These are phyloP conservation scores for Neurospora crassa DNA, from an alignment of 2,329 filamentous ascomycete genomes.

Conservation along the genomic window DNA sequence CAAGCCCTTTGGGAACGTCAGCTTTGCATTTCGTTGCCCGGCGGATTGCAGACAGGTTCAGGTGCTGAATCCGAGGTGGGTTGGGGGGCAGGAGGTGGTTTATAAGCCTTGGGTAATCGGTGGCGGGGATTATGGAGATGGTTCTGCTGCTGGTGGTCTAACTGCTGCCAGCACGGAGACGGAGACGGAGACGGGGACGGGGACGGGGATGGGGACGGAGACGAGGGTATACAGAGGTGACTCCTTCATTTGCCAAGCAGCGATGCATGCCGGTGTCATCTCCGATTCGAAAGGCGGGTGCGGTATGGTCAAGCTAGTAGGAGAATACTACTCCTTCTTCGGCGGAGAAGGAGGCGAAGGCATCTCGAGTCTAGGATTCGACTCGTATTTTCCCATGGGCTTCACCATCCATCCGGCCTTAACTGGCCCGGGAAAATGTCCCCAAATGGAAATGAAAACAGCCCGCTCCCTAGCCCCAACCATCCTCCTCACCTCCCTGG, in stretches of 20 bases:
- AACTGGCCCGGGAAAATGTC: conserved; percentile 42
- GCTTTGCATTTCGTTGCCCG: conserved; percentile 49
- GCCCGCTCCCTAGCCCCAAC: conserved; percentile 60
- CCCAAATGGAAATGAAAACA: conserved; percentile 17
- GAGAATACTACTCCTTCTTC: conserved; percentile 50
- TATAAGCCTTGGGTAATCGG: conserved; percentile 39
- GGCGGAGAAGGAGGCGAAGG: conserved; percentile 22
- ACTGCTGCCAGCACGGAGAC: not conserved
- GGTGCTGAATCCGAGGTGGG: conserved; percentile 44
- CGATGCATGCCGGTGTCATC: conserved; percentile 65
- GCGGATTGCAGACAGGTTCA: conserved; percentile 42
- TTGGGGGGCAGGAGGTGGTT: conserved; percentile 39
- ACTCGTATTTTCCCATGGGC: conserved; percentile 61
- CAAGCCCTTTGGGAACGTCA: conserved; percentile 46
- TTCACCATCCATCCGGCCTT: conserved; percentile 43
- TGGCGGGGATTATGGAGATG: not conserved
- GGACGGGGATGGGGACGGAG: not conserved
- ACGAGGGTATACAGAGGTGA: conserved; percentile 51
- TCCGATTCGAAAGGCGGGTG: conserved; percentile 59
- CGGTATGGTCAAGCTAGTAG: conserved; percentile 56
- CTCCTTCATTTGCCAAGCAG: conserved; percentile 68
- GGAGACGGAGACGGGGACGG: conserved; percentile 1
- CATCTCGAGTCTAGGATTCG: conserved; percentile 54
- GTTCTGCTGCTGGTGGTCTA: not conserved
- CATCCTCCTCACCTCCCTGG: conserved; percentile 61